Evolutionary conservation across 75 land plant species (phyloP).

Genomic region (Pinus taeda): DNA sequence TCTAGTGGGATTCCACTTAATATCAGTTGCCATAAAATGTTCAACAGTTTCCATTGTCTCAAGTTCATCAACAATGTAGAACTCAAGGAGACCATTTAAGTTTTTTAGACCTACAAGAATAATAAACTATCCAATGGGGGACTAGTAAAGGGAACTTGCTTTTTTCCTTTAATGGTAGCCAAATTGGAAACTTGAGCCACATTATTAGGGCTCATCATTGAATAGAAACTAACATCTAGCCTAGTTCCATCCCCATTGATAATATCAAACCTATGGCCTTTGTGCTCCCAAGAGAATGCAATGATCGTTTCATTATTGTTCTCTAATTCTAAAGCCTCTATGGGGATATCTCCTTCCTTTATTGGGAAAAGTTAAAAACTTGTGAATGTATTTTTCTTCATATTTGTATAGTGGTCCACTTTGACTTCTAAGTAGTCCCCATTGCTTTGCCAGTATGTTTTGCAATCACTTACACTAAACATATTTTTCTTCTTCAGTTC

Average conservation of each 20-base stretch:
- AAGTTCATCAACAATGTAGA: slow-evolving; percentile 89
- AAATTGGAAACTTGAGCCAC: slow-evolving; percentile 80
- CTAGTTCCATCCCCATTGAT: slow-evolving; percentile 76
- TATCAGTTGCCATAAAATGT: slow-evolving; percentile 95
- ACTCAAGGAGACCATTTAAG: slow-evolving; percentile 92
- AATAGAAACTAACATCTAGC: slow-evolving; percentile 65
- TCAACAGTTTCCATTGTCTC: slow-evolving; percentile 87
- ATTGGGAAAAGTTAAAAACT: slow-evolving; percentile 96
- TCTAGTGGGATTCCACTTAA: slow-evolving; percentile 99
- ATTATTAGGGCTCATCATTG: slow-evolving; percentile 63
- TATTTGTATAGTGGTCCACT: slow-evolving; percentile 89
- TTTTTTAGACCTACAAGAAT: slow-evolving; percentile 85
- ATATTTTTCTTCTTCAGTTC: slow-evolving; percentile 93
- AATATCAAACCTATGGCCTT: slow-evolving; percentile 92
- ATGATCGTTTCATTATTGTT: slow-evolving; percentile 88
- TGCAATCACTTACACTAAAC: slow-evolving; percentile 92
- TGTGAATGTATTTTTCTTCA: slow-evolving; percentile 92
- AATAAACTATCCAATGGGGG: slow-evolving; percentile 78
- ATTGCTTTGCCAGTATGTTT: slow-evolving; percentile 98
- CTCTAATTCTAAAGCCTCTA: slow-evolving; percentile 93
- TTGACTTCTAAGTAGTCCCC: slow-evolving; percentile 94
- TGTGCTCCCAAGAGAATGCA: slow-evolving; percentile 75
- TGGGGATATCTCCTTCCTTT: slow-evolving; percentile 92
- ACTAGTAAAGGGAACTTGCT: slow-evolving; percentile 94
- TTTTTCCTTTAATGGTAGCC: slow-evolving; percentile 84